Conservation (phyloP, 2,329 filamentous ascomycete species). For the Arthrobotrys sphaeroides region DNA sequence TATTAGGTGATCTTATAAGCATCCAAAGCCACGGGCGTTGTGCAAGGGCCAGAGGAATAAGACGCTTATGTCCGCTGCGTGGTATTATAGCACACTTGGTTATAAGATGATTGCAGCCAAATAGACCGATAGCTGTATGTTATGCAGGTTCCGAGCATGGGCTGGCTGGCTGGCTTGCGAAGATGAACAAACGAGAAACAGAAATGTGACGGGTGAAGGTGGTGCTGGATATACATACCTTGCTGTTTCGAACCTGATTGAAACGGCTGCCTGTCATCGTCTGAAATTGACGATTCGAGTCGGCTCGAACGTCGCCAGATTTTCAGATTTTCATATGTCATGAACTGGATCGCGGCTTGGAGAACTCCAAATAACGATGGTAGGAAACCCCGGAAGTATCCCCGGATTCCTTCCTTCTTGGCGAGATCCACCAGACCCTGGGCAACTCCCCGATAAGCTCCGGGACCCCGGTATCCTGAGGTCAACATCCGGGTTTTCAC, state of each 20-base stretch:
- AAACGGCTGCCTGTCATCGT: conserved; percentile 28
- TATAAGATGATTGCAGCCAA: conserved; percentile 27
- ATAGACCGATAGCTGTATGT: conserved; percentile 4
- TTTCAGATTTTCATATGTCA: conserved; percentile 84
- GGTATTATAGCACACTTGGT: conserved; percentile 21
- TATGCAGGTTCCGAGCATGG: conserved; percentile 4
- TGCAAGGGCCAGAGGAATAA: conserved; percentile 1
- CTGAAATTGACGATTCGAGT: conserved; percentile 22
- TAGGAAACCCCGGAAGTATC: conserved; percentile 87
- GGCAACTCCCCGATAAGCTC: conserved; percentile 82
- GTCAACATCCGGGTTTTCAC: conserved; percentile 97
- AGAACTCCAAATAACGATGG: conserved; percentile 86
- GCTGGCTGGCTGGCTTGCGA: too few species aligned
- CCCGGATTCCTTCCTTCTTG: conserved; percentile 74
- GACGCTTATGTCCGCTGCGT: neutral
- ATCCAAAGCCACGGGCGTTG: conserved; percentile 23
- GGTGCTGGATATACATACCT: conserved; percentile 29
- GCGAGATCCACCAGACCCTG: conserved; percentile 75
- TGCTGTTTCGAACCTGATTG: conserved; percentile 21
- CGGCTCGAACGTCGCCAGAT: conserved; percentile 57
- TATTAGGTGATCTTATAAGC: conserved; percentile 44
- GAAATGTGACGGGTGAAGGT: neutral
- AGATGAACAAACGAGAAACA: neutral
- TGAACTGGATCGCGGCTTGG: conserved; percentile 94
- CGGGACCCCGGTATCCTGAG: conserved; percentile 74